Conservation (phyloP, 2,329 filamentous ascomycete genomes). For the Fusarium tanahbumbuense region DNA sequence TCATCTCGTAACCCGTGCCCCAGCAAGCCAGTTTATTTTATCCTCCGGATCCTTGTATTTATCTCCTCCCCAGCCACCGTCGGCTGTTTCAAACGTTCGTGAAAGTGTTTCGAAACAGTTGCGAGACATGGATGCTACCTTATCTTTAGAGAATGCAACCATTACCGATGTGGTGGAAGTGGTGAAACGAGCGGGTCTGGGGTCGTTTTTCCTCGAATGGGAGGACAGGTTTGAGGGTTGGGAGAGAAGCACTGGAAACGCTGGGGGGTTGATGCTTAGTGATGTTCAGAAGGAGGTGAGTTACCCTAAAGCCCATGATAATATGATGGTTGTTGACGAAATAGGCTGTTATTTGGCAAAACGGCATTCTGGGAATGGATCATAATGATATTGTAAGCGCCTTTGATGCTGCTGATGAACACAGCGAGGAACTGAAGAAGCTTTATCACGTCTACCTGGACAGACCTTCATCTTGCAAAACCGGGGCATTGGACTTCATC, state of each 20-base stretch:
- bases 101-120: neutral
- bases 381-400: fast-evolving
- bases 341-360: slow-evolving; percentile 8
- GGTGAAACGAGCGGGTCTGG: neutral
- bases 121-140: slow-evolving; percentile 38
- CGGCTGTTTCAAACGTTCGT: neutral
- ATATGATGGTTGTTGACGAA: fast-evolving
- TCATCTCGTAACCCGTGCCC: slow-evolving; percentile 51
- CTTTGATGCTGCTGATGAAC: neutral
- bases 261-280: neutral
- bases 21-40: slow-evolving; percentile 49
- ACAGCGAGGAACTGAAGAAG: slow-evolving; percentile 51
- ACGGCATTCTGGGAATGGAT: neutral
- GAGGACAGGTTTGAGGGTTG: neutral
- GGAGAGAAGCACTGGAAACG: neutral
- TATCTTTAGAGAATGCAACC: neutral
- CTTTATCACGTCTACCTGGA: slow-evolving; percentile 55
- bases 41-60: slow-evolving; percentile 57
- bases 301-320: fast-evolving
- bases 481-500: slow-evolving; percentile 55
- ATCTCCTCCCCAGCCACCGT: slow-evolving; percentile 54
- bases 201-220: slow-evolving; percentile 24
- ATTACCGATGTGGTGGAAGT: slow-evolving; percentile 3
- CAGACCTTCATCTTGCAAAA: slow-evolving; percentile 54
- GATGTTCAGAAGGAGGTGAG: slow-evolving; percentile 12